Conservation (phyloP, 768 basidiomycete species). For the Kwoniella europaea region DNA sequence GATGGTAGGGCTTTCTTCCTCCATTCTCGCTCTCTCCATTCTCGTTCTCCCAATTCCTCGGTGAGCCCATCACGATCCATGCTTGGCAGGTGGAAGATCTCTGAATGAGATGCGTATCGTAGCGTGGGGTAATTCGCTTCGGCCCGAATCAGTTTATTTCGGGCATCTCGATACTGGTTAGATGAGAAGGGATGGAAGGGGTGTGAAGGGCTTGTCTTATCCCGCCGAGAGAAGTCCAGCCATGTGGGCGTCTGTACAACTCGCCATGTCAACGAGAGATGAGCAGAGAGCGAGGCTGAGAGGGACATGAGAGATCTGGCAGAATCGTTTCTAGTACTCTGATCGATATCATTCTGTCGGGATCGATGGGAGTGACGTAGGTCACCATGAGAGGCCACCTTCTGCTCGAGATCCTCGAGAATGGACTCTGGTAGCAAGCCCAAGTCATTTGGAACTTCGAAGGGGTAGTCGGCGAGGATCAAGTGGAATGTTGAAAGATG, state of each 20-base stretch:
- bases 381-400: background rate
- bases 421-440: constrained; percentile 31
- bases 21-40: constrained; percentile 49
- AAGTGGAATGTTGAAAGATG: constrained; percentile 46
- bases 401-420: constrained; percentile 32
- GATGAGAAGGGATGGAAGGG: constrained; percentile 44
- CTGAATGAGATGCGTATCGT: constrained; percentile 49
- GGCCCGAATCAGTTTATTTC: constrained; percentile 9
- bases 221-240: constrained; percentile 47
- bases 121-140: constrained; percentile 41
- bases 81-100: constrained; percentile 53
- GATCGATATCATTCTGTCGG: background rate
- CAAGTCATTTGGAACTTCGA: constrained; percentile 33
- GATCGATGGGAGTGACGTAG: background rate
- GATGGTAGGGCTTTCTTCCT: constrained; percentile 44
- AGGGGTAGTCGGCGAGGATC: constrained; percentile 46
- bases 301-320: constrained; percentile 13
- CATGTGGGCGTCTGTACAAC: constrained; percentile 52
- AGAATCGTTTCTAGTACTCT: background rate
- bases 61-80: constrained; percentile 36
- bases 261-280: constrained; percentile 42
- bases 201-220: constrained; percentile 42
- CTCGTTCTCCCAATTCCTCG: constrained; percentile 38
- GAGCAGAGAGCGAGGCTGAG: constrained; percentile 26
- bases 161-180: constrained; percentile 14